These are phyloP conservation scores for Brassica carinata DNA, from an alignment of 345 rosid genomes.

Conservation along the genomic window DNA sequence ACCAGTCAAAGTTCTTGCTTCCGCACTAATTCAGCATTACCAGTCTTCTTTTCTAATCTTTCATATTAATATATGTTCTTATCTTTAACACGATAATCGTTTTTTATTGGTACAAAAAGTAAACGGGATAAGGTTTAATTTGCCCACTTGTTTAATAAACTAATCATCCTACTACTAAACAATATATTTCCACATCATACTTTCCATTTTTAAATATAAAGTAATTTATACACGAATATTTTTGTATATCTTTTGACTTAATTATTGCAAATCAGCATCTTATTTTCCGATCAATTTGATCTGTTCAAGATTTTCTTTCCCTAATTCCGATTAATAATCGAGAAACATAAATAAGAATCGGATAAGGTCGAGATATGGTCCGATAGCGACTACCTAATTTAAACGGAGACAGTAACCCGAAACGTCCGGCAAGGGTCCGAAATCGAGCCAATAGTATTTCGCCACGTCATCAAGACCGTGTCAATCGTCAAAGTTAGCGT, in stretches of 20 bases:
- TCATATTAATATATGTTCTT: slow-evolving; percentile 8
- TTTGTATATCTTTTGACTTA: slow-evolving; percentile 32
- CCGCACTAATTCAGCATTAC: slow-evolving; percentile 36
- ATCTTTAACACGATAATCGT: slow-evolving; percentile 22
- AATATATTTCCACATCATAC: neutral
- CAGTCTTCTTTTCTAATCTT: slow-evolving; percentile 16
- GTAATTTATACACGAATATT: slow-evolving; percentile 24
- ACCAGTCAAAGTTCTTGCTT: slow-evolving; percentile 28
- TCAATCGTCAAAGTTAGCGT: slow-evolving; percentile 36
- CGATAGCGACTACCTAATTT: slow-evolving; percentile 39
- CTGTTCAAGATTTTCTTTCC: neutral
- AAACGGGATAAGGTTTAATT: slow-evolving; percentile 37
- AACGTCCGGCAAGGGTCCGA: slow-evolving; percentile 3
- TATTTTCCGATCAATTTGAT: slow-evolving; percentile 21
- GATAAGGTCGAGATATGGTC: slow-evolving; percentile 38
- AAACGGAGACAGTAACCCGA: slow-evolving; percentile 30
- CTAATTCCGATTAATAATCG: neutral
- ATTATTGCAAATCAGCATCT: slow-evolving; percentile 24
- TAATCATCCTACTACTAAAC: slow-evolving; percentile 18
- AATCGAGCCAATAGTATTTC: neutral
- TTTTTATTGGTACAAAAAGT: slow-evolving; percentile 32
- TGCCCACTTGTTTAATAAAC: slow-evolving; percentile 27
- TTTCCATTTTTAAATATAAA: slow-evolving; percentile 26
- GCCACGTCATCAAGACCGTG: slow-evolving; percentile 36
- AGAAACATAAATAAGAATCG: slow-evolving; percentile 9